A percentile compares a stretch with the other conserved stretches of the same genome.
These are phyloP conservation scores for Wallacemonas rigidus DNA, from an alignment of 208 protist genomes.

Conservation along the genomic window DNA sequence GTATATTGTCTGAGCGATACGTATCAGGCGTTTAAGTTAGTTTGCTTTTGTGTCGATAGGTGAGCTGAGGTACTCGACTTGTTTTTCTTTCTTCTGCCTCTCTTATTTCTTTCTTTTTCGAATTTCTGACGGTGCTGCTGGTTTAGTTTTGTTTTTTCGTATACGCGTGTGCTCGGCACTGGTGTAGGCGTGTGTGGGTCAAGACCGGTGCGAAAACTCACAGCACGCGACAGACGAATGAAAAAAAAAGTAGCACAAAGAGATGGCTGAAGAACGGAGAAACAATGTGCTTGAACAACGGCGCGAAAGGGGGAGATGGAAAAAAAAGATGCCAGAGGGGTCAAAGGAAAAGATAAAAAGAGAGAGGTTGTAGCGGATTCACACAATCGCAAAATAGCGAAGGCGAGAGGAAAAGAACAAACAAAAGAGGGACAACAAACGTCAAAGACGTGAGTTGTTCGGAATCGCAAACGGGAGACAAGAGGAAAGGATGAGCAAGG, in stretches of 20 bases:
- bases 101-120: too few relatives aligned
- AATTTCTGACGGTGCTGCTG: too few relatives aligned
- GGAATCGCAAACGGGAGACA: not conserved
- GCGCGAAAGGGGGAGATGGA: not conserved
- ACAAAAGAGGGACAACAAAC: constrained; percentile 3
- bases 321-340: constrained; percentile 11
- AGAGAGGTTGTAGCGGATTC: constrained; percentile 2
- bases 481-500: not conserved
- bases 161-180: not conserved
- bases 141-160: not conserved
- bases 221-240: not conserved
- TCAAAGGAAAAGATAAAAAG: constrained; percentile 27
- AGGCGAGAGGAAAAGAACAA: constrained; percentile 2
- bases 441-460: not conserved
- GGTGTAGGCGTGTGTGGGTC: too few relatives aligned
- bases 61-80: too few relatives aligned
- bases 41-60: not conserved
- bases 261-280: constrained; percentile 3
- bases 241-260: not conserved
- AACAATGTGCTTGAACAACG: too few relatives aligned
- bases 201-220: not conserved
- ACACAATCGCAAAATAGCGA: constrained; percentile 13
- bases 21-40: not conserved
- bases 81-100: too few relatives aligned
- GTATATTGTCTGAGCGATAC: not conserved